These are phyloP conservation scores for Yamadazyma spencermartinsiae DNA, from an alignment of 1,139 yeast genomes.

Conservation along the genomic window DNA sequence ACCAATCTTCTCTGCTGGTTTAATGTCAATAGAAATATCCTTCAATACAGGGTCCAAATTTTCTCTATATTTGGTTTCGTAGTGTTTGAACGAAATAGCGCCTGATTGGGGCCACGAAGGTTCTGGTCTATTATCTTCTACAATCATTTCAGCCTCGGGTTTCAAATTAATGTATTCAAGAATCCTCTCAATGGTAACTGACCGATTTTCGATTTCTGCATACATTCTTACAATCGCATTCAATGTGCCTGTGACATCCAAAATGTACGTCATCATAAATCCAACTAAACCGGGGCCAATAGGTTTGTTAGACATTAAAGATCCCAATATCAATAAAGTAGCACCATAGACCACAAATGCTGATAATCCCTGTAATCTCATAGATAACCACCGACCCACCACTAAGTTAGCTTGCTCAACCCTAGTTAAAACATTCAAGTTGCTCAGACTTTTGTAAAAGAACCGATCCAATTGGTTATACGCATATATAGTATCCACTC, in stretches of 20 bases:
- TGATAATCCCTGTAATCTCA: slow-evolving; percentile 38
- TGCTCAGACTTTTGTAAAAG: slow-evolving; percentile 19
- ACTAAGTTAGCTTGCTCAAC: slow-evolving; percentile 24
- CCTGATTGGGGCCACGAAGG: slow-evolving; percentile 35
- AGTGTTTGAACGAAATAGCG: slow-evolving; percentile 28
- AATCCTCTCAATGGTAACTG: slow-evolving; percentile 37
- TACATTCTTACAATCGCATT: slow-evolving; percentile 34
- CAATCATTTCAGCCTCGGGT: slow-evolving; percentile 32
- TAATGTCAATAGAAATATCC: slow-evolving; percentile 26
- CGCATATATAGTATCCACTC: slow-evolving; percentile 38
- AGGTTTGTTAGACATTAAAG: slow-evolving; percentile 21
- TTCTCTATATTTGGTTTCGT: slow-evolving; percentile 36
- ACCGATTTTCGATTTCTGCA: slow-evolving; percentile 36
- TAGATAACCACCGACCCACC: slow-evolving; percentile 40
- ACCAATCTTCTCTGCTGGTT: slow-evolving; percentile 37
- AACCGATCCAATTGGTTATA: slow-evolving; percentile 32
- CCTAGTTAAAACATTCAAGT: slow-evolving; percentile 24
- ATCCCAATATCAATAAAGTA: slow-evolving; percentile 26
- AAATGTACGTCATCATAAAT: slow-evolving; percentile 38
- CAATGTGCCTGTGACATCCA: slow-evolving; percentile 31
- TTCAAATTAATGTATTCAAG: slow-evolving; percentile 34
- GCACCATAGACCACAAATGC: slow-evolving; percentile 31
- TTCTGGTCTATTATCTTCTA: slow-evolving; percentile 27
- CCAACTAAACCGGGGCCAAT: slow-evolving; percentile 37
- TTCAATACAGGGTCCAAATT: slow-evolving; percentile 38